Base-by-base conservation (phyloP, 2,329 filamentous ascomycete genomes). In the Colletotrichum limetticola region DNA sequence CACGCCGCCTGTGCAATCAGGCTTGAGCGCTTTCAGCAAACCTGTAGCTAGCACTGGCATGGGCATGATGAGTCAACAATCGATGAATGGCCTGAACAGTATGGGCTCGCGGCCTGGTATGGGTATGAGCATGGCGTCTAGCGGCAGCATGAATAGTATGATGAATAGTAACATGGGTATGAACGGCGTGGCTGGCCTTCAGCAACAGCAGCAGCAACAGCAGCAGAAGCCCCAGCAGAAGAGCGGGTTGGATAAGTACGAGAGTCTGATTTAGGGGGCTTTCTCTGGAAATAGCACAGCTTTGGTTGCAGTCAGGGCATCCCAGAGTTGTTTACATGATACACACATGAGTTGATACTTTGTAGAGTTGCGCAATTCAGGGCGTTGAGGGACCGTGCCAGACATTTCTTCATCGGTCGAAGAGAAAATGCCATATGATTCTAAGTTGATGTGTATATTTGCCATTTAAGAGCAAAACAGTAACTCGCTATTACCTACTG, bases 191-290 rank as follows among this genome's bases (percentile, higher is more conserved):
- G 70, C 74, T 67, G 63, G 76, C 1, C 71, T 79, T 68, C 76
- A 77, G 68, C 67, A 76, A 60, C 68, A 78, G 28, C 71, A 76
- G 42, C 76, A 76, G 57, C 71, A 76, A 37, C 76, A 76, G 55
- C 42, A 49, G 42, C 75, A 79, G 60, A 77, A 78, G 72, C 78
- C 79, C 68, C 80, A 82, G 68, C 82, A 80, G 70, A 87, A 86
- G 77, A 86, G 87, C 5, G 90, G 91, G 0, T 83, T 93, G 82
- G 91, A 92, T 81, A 91, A 91, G 82, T 93, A 93, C 75, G 88
- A 91, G 80, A 93, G 91, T 82, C 79, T 93, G 76, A 80, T 93
- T 76, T 93, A 83, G 78, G 71, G 67, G 16, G 16, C 49, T 8
- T 22, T 57, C 22, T 60, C 22, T 66, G 56, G 71, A 52, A 53